Evolutionary conservation across 192 early-diverging fungal species (phyloP).

Genomic region (Spizellomyces sp.): DNA sequence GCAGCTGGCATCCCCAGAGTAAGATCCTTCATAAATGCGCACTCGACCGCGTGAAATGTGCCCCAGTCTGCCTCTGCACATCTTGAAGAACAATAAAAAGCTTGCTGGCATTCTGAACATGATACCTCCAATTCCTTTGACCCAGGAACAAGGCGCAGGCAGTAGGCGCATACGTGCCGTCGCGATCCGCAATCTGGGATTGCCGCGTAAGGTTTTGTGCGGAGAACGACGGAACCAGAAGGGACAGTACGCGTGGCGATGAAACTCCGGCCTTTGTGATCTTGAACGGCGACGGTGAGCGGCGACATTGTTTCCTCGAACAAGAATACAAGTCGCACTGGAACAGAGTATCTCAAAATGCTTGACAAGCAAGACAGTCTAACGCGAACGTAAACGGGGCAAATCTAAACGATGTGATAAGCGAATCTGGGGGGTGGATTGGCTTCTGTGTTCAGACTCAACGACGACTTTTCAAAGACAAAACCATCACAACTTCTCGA

Average conservation of each 20-base stretch:
- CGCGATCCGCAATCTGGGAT: conserved; percentile 33
- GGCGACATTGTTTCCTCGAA: background rate
- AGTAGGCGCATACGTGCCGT: conserved; percentile 35
- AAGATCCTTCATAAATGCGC: conserved; percentile 31
- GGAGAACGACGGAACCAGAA: conserved; percentile 27
- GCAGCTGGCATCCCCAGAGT: background rate
- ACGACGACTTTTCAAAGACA: too few species aligned
- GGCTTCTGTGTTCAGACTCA: too few species aligned
- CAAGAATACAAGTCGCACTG: background rate
- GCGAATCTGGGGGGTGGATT: too few species aligned
- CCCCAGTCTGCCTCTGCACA: conserved; percentile 34
- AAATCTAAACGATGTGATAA: too few species aligned
- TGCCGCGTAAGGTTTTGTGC: conserved; percentile 32
- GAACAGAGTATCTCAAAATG: too few species aligned
- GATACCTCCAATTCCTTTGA: too few species aligned
- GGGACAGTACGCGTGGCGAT: conserved; percentile 7
- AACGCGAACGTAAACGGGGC: too few species aligned
- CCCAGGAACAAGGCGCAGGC: conserved; percentile 11
- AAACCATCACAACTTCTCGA: too few species aligned
- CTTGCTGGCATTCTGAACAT: conserved; percentile 22
- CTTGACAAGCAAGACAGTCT: too few species aligned
- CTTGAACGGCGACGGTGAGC: conserved; percentile 17
- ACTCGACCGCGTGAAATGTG: conserved; percentile 28
- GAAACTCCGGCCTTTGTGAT: conserved; percentile 41
- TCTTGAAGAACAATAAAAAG: conserved; percentile 30